Evolutionary conservation across 371 early-diverging fungal species (phyloP), one percentile per base, ranked within the genome.

Genomic region (Conidiobolus coronatus): DNA sequence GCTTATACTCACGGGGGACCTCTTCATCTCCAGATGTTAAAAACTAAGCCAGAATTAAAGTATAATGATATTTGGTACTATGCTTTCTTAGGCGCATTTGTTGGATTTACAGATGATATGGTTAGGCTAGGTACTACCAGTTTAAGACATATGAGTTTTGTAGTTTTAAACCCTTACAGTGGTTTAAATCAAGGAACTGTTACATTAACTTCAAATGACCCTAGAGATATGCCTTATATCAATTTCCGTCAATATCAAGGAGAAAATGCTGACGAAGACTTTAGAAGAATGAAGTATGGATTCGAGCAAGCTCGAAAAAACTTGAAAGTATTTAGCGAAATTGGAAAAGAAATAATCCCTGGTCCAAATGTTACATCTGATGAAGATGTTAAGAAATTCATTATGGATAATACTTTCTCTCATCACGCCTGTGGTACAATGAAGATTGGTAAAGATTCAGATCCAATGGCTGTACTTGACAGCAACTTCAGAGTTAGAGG

Each of bases 391-490:
- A 14, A 19, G 9, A 22, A 42, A 2, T 49, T 17, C 17, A 41
- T 49, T 24, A 18, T 23, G 1, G 35, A 50, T n/a, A 58, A 52
- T 23, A 47, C 49, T 29, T 58, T 46, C 14, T 52, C 45, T 24
- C 50, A 55, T 43, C 55, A 58, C 23, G 47, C 52, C 14, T 50
- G 55, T 36, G 52, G 58, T 45, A 58, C 58, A 14, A 49, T 53
- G 36, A 48, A 59, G 21, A 60, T 66, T 58, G 61, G 62, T 1
- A 45, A 52, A 1, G 40, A 40, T n/a, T 45, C 49, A 2, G 57
- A 57, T 5, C 47, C 53, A 1, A 42, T 53, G 36, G 59, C 64
- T 7, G 70, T 70, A 0, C 66, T 61, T 15, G 64, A 65, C 47
- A 18, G 36, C 18, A 56, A 58, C 24, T 45, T 70, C 36, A 53